These are phyloP conservation scores for Phytopythium kandeliae DNA, from an alignment of 352 stramenopile genomes.

Conservation along the genomic window DNA sequence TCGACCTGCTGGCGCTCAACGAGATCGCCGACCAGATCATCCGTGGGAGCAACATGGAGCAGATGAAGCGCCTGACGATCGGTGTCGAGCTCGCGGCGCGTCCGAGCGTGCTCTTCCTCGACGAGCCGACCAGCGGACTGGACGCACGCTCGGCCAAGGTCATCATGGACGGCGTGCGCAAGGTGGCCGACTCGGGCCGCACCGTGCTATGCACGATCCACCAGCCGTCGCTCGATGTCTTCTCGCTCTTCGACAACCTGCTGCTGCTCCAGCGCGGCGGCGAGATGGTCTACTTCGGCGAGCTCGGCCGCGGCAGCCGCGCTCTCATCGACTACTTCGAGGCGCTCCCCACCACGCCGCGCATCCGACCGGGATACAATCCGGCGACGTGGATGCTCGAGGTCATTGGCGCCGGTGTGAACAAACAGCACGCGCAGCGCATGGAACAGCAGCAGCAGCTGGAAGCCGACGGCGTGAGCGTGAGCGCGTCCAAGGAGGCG, in stretches of 20 bases:
- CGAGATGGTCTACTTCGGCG: slow-evolving; percentile 23
- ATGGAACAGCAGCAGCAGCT: no score
- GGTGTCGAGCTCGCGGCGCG: slow-evolving; percentile 60
- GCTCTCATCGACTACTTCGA: slow-evolving; percentile 5
- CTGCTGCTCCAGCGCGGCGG: slow-evolving; percentile 45
- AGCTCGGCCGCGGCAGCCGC: slow-evolving; percentile 2
- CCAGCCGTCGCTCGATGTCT: slow-evolving; percentile 37
- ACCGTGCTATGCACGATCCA: slow-evolving; percentile 6
- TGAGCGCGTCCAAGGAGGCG: no score
- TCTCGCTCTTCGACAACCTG: slow-evolving; percentile 64
- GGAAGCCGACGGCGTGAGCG: no score
- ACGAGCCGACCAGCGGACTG: slow-evolving; percentile 64
- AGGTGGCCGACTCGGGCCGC: background rate
- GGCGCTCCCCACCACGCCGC: background rate
- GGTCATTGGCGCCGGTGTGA: slow-evolving; percentile 19
- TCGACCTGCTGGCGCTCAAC: slow-evolving; percentile 23
- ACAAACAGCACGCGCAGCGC: background rate
- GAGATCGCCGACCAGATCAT: slow-evolving; percentile 21
- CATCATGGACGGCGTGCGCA: slow-evolving; percentile 63
- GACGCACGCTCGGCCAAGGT: slow-evolving; percentile 68
- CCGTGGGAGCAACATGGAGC: slow-evolving; percentile 19
- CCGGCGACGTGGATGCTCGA: slow-evolving; percentile 81
- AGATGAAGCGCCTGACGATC: slow-evolving; percentile 32
- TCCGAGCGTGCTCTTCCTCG: slow-evolving; percentile 61
- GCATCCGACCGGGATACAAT: slow-evolving; percentile 19